Evolutionary conservation across 192 early-diverging fungal species (phyloP).

Genomic region (Diversispora epigaea): DNA sequence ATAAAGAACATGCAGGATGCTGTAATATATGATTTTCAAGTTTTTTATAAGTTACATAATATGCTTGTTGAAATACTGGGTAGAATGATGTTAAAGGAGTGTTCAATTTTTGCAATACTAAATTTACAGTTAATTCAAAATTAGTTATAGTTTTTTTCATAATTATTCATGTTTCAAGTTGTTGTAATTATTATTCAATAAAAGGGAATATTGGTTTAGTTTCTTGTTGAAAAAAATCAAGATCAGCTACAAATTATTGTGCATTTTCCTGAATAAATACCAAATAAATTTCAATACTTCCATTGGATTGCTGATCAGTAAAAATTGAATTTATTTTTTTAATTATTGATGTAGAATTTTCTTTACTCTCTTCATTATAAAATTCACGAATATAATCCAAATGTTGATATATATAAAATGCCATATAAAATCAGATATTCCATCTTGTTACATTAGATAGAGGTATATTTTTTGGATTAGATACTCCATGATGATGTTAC

Average conservation of each 20-base stretch:
- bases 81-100: background rate
- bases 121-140: background rate
- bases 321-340: background rate
- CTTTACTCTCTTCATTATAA: constrained; percentile 8
- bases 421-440: too few species aligned
- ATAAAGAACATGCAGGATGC: background rate
- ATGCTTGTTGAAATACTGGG: background rate
- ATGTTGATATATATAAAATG: background rate
- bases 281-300: background rate
- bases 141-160: background rate
- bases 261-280: constrained; percentile 9
- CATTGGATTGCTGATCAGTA: background rate
- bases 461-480: background rate
- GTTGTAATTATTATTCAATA: constrained; percentile 6
- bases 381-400: background rate
- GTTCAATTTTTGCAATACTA: background rate
- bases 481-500: background rate
- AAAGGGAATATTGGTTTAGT: background rate
- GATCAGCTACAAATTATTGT: background rate
- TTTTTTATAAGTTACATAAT: background rate
- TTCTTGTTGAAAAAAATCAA: constrained; percentile 10
- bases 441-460: too few species aligned
- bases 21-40: background rate
- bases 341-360: background rate
- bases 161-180: background rate